Base-by-base conservation (phyloP, 108 stramenopile species). In the Pseudonitzschia multiseries region DNA sequence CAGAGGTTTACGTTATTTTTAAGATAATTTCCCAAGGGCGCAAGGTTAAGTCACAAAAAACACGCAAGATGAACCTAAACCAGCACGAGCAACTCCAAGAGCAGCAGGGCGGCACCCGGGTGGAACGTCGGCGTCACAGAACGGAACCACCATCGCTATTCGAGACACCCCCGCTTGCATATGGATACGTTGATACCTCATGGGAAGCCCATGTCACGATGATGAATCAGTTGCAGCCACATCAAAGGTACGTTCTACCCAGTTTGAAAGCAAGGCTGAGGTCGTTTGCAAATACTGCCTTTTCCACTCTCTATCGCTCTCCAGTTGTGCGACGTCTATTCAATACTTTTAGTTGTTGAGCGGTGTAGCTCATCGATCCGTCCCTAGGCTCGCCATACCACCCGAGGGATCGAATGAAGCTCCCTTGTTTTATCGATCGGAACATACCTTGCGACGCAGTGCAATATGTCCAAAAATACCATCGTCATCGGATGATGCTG, bases 181-280 rank as follows among this genome's bases (percentile, higher is more conserved):
- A 79, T 69, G 70, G 74, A 1, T 83, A 76, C 75, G 53, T 79
- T 27, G 74, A 75, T 70, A 78, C 77, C 43, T 70, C 67, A 65
- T 81, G 81, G 77, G 71, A 40, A 27, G 73, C 69, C 36, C 80
- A 81, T 54, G 59, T 40, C 8, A 62, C 66, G 41, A 79, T 75
- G 77, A 76, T 80, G 70, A 61, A 70, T 69, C 79, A 65, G 18
- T 50, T 61, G 57, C 63, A 79, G 26, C 70, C 65, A 68, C 79
- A 76, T 76, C 75, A 65, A 71, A 72, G 68, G 76, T 66, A 79
- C 41, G 78, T 61, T 67, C 63, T 32, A 72, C 56, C 72, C 6
- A 61, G 12, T 31, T 26, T 22, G 46, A 48, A 18, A 48, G 18
- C 46, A 10, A 48, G 12, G 46, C 46, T 48, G 46, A 18, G 46